Base-by-base conservation (phyloP, 139 green algal genomes). In the Trebouxia sp. region DNA sequence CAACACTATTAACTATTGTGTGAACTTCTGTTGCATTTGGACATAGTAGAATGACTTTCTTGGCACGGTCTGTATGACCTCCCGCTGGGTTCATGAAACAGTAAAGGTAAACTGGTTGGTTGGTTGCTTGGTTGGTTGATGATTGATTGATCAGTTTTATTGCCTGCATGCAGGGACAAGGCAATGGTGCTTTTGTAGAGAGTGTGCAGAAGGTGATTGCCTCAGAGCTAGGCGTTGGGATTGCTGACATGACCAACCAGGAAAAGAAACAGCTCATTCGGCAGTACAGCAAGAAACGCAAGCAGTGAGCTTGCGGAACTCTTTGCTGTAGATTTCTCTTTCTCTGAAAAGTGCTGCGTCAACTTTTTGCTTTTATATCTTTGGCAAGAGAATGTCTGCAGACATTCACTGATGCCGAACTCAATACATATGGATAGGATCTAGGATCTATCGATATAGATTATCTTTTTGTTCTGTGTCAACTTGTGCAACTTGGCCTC, bases 131-230 rank as follows among this genome's bases (percentile, higher is more conserved):
- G 20, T 58, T 15, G 12, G 48, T 15, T 56, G 14, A 26, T 56
- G 48, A 56, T 15, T 26, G 50, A 17, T 22, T 58, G 50, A 28
- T 22, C 26, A 22, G 20, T 22, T 3, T 6, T 58, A 22, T 12
- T 55, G 20, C 9, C 24, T 69, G 65, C 32, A 8, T 80, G 30
- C 66, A 83, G 55, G 86, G 84, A 12, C 86, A 93, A 65, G 76
- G 83, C 39, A 85, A 87, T n/a, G 90, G 80, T 1, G 76, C 77
- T 1, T 94, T 93, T 85, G 90, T 91, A 48, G 79, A 86, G 53
- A 74, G 87, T 37, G 88, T 94, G 58, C 87, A 94, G 79, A 47
- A 72, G 28, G 83, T 74, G 12, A 90, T 94, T 51, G 88, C 90
- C 8, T 39, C 47, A 32, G 84, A 92, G 78, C 84, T 93, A n/a